Conservation (phyloP, 2,329 filamentous ascomycete species). For the Cordyceps pruinosa region DNA sequence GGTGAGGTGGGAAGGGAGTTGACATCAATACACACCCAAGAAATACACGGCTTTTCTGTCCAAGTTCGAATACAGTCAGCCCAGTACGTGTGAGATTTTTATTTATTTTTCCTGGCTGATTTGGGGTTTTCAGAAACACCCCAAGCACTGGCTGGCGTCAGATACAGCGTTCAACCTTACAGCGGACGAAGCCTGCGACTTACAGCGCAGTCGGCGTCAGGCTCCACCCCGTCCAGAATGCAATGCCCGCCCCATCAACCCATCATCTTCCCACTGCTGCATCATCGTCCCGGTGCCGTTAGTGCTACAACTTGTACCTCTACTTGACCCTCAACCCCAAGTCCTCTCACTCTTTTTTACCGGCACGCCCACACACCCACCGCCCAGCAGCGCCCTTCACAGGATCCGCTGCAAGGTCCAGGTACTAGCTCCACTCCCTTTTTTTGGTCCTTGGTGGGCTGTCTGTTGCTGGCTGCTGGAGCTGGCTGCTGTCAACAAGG, state of each 20-base stretch:
- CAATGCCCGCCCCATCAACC: background rate
- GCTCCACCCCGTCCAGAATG: background rate
- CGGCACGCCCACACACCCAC: background rate
- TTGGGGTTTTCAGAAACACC: background rate
- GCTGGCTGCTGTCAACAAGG: background rate
- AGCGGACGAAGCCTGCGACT: too few relatives aligned
- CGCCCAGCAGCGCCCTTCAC: background rate
- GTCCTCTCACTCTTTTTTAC: slow-evolving; percentile 1
- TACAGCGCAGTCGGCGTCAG: background rate
- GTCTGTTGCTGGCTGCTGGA: too few relatives aligned
- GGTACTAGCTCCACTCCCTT: slow-evolving; percentile 3
- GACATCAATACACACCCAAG: background rate
- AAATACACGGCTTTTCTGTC: background rate
- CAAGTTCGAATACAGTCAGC: background rate
- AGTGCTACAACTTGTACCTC: background rate
- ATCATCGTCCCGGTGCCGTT: background rate
- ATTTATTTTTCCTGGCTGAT: background rate
- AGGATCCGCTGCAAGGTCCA: slow-evolving; percentile 7
- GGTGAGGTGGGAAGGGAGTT: background rate
- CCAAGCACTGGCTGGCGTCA: background rate
- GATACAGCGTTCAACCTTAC: background rate
- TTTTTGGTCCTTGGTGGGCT: background rate
- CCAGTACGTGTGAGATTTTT: background rate
- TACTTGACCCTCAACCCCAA: background rate
- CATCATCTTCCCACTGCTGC: background rate